A percentile compares a stretch with the other conserved stretches of the same genome.
Evolutionary conservation across 148 eudicot genomes (phyloP).

Genomic region (Heliosperma pusillum): DNA sequence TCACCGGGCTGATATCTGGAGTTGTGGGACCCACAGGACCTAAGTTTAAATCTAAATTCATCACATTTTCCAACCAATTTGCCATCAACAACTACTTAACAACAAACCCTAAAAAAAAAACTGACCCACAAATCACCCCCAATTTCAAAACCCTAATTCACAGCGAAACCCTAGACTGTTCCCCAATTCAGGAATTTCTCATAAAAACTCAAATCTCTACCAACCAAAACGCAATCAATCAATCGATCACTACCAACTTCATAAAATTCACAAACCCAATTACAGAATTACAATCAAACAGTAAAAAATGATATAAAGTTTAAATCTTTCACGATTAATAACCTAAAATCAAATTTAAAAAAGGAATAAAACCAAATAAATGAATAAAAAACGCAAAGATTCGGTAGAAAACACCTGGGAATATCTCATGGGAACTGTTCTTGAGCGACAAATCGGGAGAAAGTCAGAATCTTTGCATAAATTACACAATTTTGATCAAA

Average conservation of each 20-base stretch:
- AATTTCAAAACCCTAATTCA: not conserved
- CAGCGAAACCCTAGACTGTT: not conserved
- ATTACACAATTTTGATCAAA: not conserved
- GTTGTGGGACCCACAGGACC: not conserved
- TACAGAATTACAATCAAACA: not conserved
- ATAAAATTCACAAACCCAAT: not conserved
- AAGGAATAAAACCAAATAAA: conserved; percentile 1
- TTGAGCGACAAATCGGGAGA: not conserved
- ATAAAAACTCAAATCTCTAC: not conserved
- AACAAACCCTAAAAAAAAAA: too few relatives aligned
- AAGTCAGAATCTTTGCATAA: not conserved
- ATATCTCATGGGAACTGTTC: not conserved
- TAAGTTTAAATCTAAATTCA: conserved; percentile 14
- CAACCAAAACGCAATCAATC: conserved; percentile 6
- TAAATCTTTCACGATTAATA: not conserved
- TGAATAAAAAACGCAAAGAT: not conserved
- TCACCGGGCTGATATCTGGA: not conserved
- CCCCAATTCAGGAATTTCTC: not conserved
- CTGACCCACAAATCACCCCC: not conserved
- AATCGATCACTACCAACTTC: not conserved
- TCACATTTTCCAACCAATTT: conserved; percentile 3
- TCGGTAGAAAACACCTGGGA: not conserved
- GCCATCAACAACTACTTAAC: not conserved
- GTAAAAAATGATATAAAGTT: not conserved
- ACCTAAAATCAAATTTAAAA: not conserved